A percentile compares a stretch with the other conserved stretches of the same genome.
These are phyloP conservation scores for Triticum timopheevii DNA, from an alignment of 176 grass and related monocot species.

Conservation along the genomic window DNA sequence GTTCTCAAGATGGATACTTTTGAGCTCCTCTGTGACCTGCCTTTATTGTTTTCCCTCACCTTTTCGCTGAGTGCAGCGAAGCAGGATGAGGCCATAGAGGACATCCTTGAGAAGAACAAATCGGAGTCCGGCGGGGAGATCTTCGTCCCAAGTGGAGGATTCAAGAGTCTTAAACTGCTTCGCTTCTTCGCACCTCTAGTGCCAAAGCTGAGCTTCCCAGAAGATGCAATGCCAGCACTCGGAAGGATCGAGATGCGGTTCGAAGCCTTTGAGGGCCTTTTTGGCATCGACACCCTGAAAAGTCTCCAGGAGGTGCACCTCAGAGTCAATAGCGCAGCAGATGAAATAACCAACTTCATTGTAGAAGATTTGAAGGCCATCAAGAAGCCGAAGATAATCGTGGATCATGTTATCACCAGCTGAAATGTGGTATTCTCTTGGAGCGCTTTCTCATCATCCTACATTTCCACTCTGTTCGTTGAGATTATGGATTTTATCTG, in stretches of 20 bases:
- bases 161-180: neutral
- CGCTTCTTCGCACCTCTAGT: neutral
- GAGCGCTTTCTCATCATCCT: neutral
- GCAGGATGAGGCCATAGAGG: neutral
- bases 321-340: neutral
- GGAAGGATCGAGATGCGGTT: neutral
- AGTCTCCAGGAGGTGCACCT: neutral
- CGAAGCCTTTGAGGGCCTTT: neutral
- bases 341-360: neutral
- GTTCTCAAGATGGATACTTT: neutral
- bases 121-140: neutral
- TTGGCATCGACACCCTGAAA: neutral
- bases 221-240: neutral
- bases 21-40: neutral
- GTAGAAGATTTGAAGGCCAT: neutral
- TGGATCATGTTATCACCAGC: neutral
- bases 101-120: neutral
- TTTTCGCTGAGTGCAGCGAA: neutral
- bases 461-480: neutral
- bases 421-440: neutral
- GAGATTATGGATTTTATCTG: neutral
- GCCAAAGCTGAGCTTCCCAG: neutral
- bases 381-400: neutral
- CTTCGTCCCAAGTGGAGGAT: neutral
- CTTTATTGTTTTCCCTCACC: neutral